phyloP scores from a whole-genome alignment of 768 basidiomycete genomes.

The Pleurotus citrinopileatus region DNA sequence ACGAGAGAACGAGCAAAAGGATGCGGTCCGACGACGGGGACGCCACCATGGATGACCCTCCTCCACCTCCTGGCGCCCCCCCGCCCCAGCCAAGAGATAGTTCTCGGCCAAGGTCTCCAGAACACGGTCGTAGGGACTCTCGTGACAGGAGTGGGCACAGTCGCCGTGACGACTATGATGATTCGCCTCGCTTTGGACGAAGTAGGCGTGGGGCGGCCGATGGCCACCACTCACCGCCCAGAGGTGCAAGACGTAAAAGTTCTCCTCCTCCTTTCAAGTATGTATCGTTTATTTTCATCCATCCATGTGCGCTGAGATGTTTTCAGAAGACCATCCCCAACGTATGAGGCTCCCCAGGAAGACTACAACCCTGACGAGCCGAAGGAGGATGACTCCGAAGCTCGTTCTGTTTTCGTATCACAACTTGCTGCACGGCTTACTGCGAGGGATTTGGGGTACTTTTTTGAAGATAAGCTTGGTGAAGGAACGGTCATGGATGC shows the following conservation, averaged over 20 bases:
- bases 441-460: constrained; percentile 95
- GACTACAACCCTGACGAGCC: constrained; percentile 83
- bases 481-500: constrained; percentile 94
- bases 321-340: constrained; percentile 67
- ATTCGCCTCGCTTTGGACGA: constrained; percentile 40
- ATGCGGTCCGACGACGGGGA: constrained; percentile 56
- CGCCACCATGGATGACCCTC: constrained; percentile 35
- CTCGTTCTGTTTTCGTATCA: constrained; percentile 97
- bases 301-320: constrained; percentile 10
- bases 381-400: constrained; percentile 95
- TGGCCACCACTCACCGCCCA: constrained; percentile 28
- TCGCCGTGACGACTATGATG: constrained; percentile 60
- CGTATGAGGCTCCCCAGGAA: constrained; percentile 68
- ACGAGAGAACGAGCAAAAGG: constrained; percentile 59
- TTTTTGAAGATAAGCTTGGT: constrained; percentile 97
- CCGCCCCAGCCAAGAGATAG: constrained; percentile 42
- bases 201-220: constrained; percentile 45
- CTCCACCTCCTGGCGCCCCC: constrained; percentile 27
- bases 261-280: constrained; percentile 46
- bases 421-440: constrained; percentile 97
- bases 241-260: constrained; percentile 36
- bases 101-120: constrained; percentile 32
- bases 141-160: constrained; percentile 49
- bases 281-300: constrained; percentile 15
- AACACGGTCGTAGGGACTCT: constrained; percentile 40